Conservation (phyloP, 2,329 filamentous ascomycete species). For the Knoxdaviesia proteae region DNA sequence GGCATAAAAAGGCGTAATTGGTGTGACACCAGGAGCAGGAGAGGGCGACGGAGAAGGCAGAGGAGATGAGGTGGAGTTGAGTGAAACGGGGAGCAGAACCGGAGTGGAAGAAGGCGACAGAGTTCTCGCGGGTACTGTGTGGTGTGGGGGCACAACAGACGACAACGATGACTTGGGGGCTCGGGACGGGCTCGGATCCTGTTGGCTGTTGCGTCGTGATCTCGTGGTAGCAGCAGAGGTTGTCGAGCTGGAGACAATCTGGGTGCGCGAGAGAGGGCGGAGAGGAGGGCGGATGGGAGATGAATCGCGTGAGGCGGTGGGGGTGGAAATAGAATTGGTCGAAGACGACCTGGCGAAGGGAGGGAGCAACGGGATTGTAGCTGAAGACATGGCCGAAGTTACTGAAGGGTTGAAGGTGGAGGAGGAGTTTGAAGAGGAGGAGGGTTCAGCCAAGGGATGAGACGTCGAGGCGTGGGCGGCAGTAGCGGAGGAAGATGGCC, state of each 20-base stretch:
- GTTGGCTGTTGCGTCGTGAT: constrained; percentile 43
- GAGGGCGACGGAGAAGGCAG: too few relatives aligned
- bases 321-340: constrained; percentile 8
- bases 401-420: neutral
- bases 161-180: constrained; percentile 15
- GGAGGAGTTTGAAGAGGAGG: too few relatives aligned
- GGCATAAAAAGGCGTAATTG: too few relatives aligned
- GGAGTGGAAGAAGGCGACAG: constrained; percentile 50
- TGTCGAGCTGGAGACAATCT: constrained; percentile 12
- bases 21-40: too few relatives aligned
- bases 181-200: constrained; percentile 43
- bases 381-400: constrained; percentile 1
- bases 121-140: constrained; percentile 43
- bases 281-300: constrained; percentile 22
- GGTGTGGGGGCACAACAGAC: constrained; percentile 18
- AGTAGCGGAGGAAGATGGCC: too few relatives aligned
- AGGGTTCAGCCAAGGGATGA: too few relatives aligned
- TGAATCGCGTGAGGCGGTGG: constrained; percentile 21
- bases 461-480: too few relatives aligned
- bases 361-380: too few relatives aligned
- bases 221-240: constrained; percentile 18
- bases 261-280: constrained; percentile 3
- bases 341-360: too few relatives aligned
- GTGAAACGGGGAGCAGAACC: constrained; percentile 29
- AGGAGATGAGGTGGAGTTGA: too few relatives aligned